Percentiles rank a stretch among this genome's conserved stretches.
These are phyloP conservation scores for Globisporangium lucens DNA, from an alignment of 352 stramenopile genomes.

Conservation along the genomic window DNA sequence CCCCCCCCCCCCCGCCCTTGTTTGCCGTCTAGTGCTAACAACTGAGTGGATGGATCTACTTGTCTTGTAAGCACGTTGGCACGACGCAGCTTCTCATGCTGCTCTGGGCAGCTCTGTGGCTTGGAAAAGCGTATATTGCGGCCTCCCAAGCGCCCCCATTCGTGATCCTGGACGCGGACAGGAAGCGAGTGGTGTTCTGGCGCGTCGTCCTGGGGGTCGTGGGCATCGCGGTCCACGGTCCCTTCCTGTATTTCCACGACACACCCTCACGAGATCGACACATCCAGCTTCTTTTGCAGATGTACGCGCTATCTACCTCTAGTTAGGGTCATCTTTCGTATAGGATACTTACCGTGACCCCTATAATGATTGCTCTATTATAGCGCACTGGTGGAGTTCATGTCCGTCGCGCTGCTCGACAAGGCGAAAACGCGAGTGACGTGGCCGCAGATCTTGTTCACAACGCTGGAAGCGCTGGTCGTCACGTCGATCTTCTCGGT, in stretches of 20 bases:
- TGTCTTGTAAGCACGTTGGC: slow-evolving; percentile 23
- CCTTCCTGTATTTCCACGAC: slow-evolving; percentile 7
- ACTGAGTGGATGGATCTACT: not conserved
- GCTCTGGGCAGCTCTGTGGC: slow-evolving; percentile 36
- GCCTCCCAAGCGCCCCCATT: not conserved
- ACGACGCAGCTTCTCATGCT: slow-evolving; percentile 28
- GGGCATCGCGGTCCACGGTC: not conserved
- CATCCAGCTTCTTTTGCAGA: slow-evolving; percentile 17
- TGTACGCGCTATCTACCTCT: slow-evolving; percentile 18
- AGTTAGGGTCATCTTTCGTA: not conserved
- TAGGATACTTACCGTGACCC: not conserved
- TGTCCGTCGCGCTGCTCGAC: slow-evolving; percentile 18
- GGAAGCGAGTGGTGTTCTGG: slow-evolving; percentile 10
- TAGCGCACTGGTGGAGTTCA: slow-evolving; percentile 29
- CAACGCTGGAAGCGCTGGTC: slow-evolving; percentile 25
- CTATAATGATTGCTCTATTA: not conserved
- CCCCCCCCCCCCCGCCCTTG: not conserved
- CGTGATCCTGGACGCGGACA: not conserved
- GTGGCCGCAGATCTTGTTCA: slow-evolving; percentile 20
- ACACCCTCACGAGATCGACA: not conserved
- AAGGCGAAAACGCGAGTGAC: slow-evolving; percentile 15
- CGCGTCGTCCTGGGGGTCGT: slow-evolving; percentile 5
- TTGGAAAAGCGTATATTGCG: slow-evolving; percentile 25
- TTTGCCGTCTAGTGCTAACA: not conserved
- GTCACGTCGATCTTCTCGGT: slow-evolving; percentile 34